Evolutionary conservation across 2,329 filamentous ascomycete genomes (phyloP).

Genomic region (Teratosphaeria gauchensis): DNA sequence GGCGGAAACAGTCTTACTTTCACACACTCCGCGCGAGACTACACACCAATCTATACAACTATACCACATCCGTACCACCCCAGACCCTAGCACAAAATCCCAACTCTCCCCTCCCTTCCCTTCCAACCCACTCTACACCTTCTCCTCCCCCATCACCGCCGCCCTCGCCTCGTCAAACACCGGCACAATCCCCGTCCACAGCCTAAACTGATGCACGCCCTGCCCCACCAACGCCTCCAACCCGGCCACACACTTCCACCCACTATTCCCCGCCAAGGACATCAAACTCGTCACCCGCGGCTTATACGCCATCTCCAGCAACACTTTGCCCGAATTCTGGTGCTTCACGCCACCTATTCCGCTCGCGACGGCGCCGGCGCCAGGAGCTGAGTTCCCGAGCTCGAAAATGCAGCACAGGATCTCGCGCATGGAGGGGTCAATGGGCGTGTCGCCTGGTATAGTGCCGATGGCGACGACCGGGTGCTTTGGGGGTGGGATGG

Average conservation of each 20-base stretch:
- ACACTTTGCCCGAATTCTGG: constrained; percentile 40
- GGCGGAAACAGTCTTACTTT: no score
- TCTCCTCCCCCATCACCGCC: constrained; percentile 23
- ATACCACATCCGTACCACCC: no score
- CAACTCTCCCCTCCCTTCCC: not conserved
- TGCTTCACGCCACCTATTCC: constrained; percentile 23
- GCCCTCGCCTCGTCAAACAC: constrained; percentile 60
- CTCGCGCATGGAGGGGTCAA: constrained; percentile 61
- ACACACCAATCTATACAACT: no score
- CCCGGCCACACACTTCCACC: constrained; percentile 78
- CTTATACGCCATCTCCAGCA: constrained; percentile 96
- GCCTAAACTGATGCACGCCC: constrained; percentile 63
- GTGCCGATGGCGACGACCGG: constrained; percentile 75
- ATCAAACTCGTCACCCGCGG: constrained; percentile 76
- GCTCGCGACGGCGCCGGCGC: constrained; percentile 17
- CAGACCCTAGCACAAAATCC: no score
- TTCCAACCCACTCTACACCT: not conserved
- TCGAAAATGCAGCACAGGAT: constrained; percentile 50
- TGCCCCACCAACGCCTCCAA: constrained; percentile 84
- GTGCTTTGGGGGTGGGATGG: constrained; percentile 38
- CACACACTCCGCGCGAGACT: no score
- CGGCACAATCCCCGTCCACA: constrained; percentile 75
- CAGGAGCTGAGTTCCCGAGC: constrained; percentile 34
- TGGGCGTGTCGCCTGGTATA: constrained; percentile 77
- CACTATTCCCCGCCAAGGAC: constrained; percentile 64